Base-by-base conservation (phyloP, 164 flowering plant genomes). In the Tinospora cordifolia region DNA sequence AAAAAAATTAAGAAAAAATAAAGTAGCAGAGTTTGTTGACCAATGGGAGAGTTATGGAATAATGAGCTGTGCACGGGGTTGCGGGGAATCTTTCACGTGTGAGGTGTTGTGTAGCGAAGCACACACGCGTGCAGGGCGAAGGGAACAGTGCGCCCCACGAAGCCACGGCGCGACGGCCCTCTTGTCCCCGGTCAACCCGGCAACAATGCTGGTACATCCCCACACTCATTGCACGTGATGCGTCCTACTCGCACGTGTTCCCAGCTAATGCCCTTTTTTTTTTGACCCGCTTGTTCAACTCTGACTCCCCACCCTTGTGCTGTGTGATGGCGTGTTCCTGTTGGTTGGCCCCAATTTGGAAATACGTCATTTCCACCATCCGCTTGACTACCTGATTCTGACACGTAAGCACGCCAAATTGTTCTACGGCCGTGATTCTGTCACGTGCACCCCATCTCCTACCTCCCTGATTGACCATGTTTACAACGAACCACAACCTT, bases 131-230 rank as follows among this genome's bases (percentile, higher is more conserved):
- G 82, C 49, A 69, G 67, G 49, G 17, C 15, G 60, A 24, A 62
- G 57, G 71, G 2, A 72, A 79, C 77, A 78, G 74, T 75, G 81
- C 78, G 77, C 66, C 70, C 84, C 81, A 77, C 74, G 78, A 72
- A 75, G 73, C 74, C 79, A 79, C 78, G 80, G 75, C 77, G 59
- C 46, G 10, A 14, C 27, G 72, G 70, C 81, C 71, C 39, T 12
- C n/a, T 8, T 87, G 92, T 88, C 86, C 58, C 78, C 72, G 71
- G 90, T 87, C 92, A 88, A 87, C 87, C 85, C n/a, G 79, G 80
- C 90, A 88, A 21, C 2, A 10, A 63, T 73, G 73, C 83, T 83
- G 71, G 49, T 67, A 77, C 82, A 83, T 77, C 79, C 51, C 71
- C 65, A 49, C 41, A 63, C 70, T 75, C 79, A 25, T 67, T 74